Evolutionary conservation across 768 basidiomycete species (phyloP), one percentile per base, ranked within the genome.

Genomic region (Amanita subjunquillea): DNA sequence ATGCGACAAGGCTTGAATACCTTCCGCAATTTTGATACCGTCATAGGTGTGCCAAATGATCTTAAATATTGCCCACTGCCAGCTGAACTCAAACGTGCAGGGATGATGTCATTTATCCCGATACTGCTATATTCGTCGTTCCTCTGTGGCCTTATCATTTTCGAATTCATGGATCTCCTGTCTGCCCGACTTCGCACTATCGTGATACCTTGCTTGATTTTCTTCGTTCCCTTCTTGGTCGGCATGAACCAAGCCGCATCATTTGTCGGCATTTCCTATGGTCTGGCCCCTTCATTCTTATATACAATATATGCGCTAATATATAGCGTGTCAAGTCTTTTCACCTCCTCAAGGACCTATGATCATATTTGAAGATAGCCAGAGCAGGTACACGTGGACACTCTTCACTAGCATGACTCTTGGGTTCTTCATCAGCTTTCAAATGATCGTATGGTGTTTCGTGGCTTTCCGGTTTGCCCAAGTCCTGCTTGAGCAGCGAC

Each of bases 321-420:
- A 30, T 30, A 10, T 6, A 15, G 13, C 40, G 20, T 56, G 7
- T 38, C 29, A 15, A 53, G 27, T 3, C 25, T 6, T 40, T 5
- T 52, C 37, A 2, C 34, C 30, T 17, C 55, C 38, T 9, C 37
- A 54, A 3, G 34, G 48, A 29, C 38, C 54, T 30, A 63, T 63
- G 12, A 67, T 81, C 29, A 72, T 70, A 7, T 83, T 83, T 62
- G 51, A 59, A 17, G 58, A 63, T 48, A 39, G 58, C 47, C 62
- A 55, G 10, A 64, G 67, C 53, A 67, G 71, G 54, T 66, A 63
- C 8, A 60, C 76, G 0, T 82, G 78, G 76, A 67, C 69, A 3
- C 79, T 84, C 62, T 73, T 89, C 59, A 80, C 75, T 55, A 73
- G 70, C 55, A 62, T 81, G 34, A 76, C 84, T 3, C 78, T 90